Evolutionary conservation across 1,139 yeast species (phyloP).

Genomic region (Yamadazyma buinensis): DNA sequence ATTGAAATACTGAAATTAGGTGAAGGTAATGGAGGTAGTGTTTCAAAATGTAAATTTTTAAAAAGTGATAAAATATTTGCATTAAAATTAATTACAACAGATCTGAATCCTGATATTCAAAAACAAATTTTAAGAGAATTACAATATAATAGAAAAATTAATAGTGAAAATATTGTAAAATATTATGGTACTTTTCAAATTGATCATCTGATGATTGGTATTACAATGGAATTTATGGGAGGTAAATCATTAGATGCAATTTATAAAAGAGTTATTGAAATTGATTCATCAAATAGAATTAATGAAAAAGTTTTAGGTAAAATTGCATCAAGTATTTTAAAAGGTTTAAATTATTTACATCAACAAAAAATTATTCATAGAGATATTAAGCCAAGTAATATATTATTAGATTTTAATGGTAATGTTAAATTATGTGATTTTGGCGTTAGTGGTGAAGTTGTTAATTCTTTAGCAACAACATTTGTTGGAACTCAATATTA

Average conservation of each 20-base stretch:
- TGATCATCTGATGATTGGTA: slow-evolving; percentile 70
- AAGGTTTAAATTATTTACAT: slow-evolving; percentile 84
- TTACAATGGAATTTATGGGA: slow-evolving; percentile 97
- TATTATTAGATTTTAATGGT: slow-evolving; percentile 68
- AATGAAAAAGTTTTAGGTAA: slow-evolving; percentile 92
- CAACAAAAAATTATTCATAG: slow-evolving; percentile 86
- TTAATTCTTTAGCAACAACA: slow-evolving; percentile 89
- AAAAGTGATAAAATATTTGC: slow-evolving; percentile 58
- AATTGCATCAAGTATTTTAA: slow-evolving; percentile 77
- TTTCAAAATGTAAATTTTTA: slow-evolving; percentile 55
- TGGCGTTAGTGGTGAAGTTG: slow-evolving; percentile 98
- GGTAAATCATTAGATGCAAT: slow-evolving; percentile 88
- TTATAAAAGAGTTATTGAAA: slow-evolving; percentile 58
- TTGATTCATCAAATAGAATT: slow-evolving; percentile 74
- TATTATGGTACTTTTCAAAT: slow-evolving; percentile 90
- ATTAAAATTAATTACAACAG: slow-evolving; percentile 69
- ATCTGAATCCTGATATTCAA: slow-evolving; percentile 81
- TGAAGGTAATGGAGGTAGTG: slow-evolving; percentile 95
- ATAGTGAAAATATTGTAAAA: slow-evolving; percentile 79
- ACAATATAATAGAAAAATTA: slow-evolving; percentile 79
- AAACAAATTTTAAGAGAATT: slow-evolving; percentile 82
- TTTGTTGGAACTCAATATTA: slow-evolving; percentile 96
- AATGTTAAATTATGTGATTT: slow-evolving; percentile 92
- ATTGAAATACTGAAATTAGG: slow-evolving; percentile 61
- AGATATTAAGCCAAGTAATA: slow-evolving; percentile 91